phyloP scores from a whole-genome alignment of 1,139 yeast genomes.

The Kurtzmaniella natalensis region DNA sequence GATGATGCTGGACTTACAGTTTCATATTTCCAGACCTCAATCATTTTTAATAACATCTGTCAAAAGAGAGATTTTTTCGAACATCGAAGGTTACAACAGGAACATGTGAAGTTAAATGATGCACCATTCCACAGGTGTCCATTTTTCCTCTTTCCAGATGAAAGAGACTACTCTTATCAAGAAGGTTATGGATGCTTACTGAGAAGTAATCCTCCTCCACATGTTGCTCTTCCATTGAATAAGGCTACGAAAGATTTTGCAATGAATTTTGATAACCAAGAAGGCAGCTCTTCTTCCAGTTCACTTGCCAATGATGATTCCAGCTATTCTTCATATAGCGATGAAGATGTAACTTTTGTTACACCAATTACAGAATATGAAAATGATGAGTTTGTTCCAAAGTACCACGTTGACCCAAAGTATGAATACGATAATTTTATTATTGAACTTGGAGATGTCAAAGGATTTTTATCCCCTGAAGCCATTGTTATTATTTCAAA shows the following conservation, averaged over 20 bases:
- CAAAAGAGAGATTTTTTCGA: conserved; percentile 48
- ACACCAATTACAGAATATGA: conserved; percentile 36
- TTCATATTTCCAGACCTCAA: conserved; percentile 45
- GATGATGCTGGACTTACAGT: conserved; percentile 18
- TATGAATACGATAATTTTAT: conserved; percentile 54
- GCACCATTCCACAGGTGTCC: conserved; percentile 80
- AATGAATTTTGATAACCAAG: conserved; percentile 3
- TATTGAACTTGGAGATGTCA: conserved; percentile 45
- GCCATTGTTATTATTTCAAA: conserved; percentile 26
- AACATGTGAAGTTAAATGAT: conserved; percentile 67
- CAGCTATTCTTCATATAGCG: neutral
- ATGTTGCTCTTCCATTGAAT: conserved; percentile 59
- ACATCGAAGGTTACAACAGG: conserved; percentile 52
- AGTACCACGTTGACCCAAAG: conserved; percentile 34
- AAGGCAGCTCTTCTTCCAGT: conserved; percentile 2
- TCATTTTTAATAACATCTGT: conserved; percentile 56
- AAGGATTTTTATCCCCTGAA: conserved; percentile 34
- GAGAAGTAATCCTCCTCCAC: conserved; percentile 64
- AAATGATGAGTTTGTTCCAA: conserved; percentile 43
- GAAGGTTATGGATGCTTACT: conserved; percentile 48
- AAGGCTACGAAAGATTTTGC: conserved; percentile 6
- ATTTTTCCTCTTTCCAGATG: conserved; percentile 54
- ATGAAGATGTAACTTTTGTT: conserved; percentile 7
- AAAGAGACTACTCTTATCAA: conserved; percentile 42
- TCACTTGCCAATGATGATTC: conserved; percentile 3